Percentiles rank a stretch among this genome's conserved stretches.
These are phyloP conservation scores for Mortierella sp. DNA, from an alignment of 371 early-diverging fungal genomes.

Conservation along the genomic window DNA sequence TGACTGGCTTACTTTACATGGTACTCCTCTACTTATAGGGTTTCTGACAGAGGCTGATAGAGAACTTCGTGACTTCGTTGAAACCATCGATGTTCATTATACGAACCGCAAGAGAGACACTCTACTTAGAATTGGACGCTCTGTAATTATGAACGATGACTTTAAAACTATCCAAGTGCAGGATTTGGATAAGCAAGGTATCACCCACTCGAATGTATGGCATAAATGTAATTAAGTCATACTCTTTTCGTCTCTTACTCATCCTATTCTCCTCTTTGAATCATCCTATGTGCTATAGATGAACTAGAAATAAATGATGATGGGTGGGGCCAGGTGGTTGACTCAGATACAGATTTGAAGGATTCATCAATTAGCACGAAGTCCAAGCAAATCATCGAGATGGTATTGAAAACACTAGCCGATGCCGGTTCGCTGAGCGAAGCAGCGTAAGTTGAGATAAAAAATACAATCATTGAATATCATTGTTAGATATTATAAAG, in stretches of 20 bases:
- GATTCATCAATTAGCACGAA: constrained; percentile 45
- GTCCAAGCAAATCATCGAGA: constrained; percentile 36
- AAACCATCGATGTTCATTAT: constrained; percentile 48
- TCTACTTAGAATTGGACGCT: constrained; percentile 45
- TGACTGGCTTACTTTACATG: neutral
- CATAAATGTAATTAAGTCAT: neutral
- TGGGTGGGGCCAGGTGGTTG: constrained; percentile 28
- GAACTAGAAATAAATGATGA: constrained; percentile 29
- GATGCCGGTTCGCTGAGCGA: constrained; percentile 32
- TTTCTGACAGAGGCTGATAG: constrained; percentile 41
- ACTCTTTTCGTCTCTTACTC: neutral
- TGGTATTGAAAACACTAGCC: constrained; percentile 34
- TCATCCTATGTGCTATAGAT: constrained; percentile 10
- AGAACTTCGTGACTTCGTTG: constrained; percentile 39
- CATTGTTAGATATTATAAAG: neutral
- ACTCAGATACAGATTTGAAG: constrained; percentile 36
- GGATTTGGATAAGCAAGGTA: constrained; percentile 49
- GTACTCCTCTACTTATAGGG: constrained; percentile 7
- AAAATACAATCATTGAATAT: neutral
- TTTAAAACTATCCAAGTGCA: constrained; percentile 40
- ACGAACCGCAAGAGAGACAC: constrained; percentile 47
- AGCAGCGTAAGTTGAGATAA: constrained; percentile 32
- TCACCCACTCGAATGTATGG: neutral
- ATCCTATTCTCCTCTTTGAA: neutral
- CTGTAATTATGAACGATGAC: constrained; percentile 53